Base-by-base conservation (phyloP, 2,329 filamentous ascomycete genomes). In the Pseudocercospora cruenta region DNA sequence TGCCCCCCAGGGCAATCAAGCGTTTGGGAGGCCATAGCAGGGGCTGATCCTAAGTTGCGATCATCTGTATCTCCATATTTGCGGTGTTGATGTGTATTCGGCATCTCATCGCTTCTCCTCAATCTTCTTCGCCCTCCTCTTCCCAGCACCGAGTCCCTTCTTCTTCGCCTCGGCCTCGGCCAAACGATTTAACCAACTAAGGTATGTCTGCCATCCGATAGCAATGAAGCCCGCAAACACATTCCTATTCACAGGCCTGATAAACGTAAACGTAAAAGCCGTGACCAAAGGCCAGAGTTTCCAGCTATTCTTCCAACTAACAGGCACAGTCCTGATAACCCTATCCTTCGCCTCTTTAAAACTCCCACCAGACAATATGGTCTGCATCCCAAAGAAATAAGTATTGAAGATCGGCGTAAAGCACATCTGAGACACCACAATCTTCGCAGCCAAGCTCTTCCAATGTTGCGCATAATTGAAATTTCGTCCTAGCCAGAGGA, bases 181-280 rank as follows among this genome's bases (percentile, higher is more conserved):
- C 68, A 83, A 82, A 73, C 90, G 85, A 74, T 96, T 96, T 74
- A 96, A 79, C 78, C 88, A 91, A 71, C 89, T 92, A 72, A 97
- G 76, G 82, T 97, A 97, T 0, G 92, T 93, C 85, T 97, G 94
- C 94, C 94, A 97, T 0, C 91, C 91, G 60, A 97, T 90, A 0
- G 92, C 92, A 70, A 96, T 86, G 6, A 90, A 69, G 54, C 79
- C 92, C 0, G 90, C 88, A 72, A 97, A 95, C 16, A 96, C 85
- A 72, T 88, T 91, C 59, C 94, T 84, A 78, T 92, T 94, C 75
- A 94, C 88, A 57, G 93, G 83, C 26, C 89, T 87, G 4, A 97
- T 82, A 74, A 92, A 95, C n/a, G 90, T 88, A 75, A 97, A 96
- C 78, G 86, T 94, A 76, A 97, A 90, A 0, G 93, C 93, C 14